A percentile compares a stretch with the other conserved stretches of the same genome.
These are phyloP conservation scores for Pseudogymnoascus sp. DNA, from an alignment of 2,329 filamentous ascomycete genomes.

Conservation along the genomic window DNA sequence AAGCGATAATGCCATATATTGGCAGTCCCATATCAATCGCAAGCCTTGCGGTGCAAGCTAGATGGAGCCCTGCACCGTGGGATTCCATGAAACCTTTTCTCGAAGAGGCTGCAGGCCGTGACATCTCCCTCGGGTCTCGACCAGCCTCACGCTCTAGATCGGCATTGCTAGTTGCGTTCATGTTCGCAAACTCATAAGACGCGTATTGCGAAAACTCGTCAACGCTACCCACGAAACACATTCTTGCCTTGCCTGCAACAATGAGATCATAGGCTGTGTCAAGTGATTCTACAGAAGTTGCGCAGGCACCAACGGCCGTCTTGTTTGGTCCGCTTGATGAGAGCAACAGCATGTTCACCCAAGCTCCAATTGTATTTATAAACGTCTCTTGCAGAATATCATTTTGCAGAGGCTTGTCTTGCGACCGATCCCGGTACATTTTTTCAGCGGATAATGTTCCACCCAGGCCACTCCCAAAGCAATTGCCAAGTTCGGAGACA, in stretches of 20 bases:
- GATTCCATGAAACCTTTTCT: slow-evolving; percentile 32
- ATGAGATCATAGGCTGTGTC: slow-evolving; percentile 31
- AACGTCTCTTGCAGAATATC: slow-evolving; percentile 32
- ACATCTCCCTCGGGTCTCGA: slow-evolving; percentile 28
- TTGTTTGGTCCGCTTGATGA: slow-evolving; percentile 28
- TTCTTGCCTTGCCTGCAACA: slow-evolving; percentile 24
- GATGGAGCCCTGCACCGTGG: slow-evolving; percentile 31
- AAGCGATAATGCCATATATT: slow-evolving; percentile 30
- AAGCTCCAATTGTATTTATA: slow-evolving; percentile 30
- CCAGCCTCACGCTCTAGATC: slow-evolving; percentile 25
- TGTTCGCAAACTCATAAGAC: slow-evolving; percentile 28
- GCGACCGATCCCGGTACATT: slow-evolving; percentile 27
- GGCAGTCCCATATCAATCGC: slow-evolving; percentile 31
- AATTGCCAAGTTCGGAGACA: slow-evolving; percentile 30
- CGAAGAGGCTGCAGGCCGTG: slow-evolving; percentile 28
- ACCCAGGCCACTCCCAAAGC: slow-evolving; percentile 25
- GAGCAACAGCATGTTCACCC: slow-evolving; percentile 37
- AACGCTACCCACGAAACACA: slow-evolving; percentile 26
- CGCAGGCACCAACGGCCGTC: slow-evolving; percentile 32
- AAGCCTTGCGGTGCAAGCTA: slow-evolving; percentile 26
- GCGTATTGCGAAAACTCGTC: slow-evolving; percentile 30
- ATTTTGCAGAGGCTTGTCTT: slow-evolving; percentile 27
- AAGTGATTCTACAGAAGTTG: slow-evolving; percentile 31
- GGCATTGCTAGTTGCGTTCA: slow-evolving; percentile 31
- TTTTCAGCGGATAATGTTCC: no score